Percentiles rank a stretch among this genome's conserved stretches.
These are phyloP conservation scores for Aspergillus biplanus DNA, from an alignment of 495 filamentous ascomycete species.

Conservation along the genomic window DNA sequence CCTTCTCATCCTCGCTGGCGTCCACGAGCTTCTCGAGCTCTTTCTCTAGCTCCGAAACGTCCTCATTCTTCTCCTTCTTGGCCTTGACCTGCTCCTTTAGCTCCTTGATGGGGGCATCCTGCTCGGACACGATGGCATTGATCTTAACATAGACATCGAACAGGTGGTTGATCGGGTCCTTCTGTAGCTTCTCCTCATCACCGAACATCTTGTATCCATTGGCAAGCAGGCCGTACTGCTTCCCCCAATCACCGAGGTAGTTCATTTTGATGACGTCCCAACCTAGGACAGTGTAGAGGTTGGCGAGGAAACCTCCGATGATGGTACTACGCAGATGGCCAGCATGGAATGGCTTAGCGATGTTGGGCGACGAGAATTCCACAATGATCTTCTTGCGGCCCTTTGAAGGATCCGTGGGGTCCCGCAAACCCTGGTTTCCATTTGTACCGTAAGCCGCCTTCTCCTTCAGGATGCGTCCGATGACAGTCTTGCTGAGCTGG, in stretches of 20 bases:
- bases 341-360: constrained; percentile 75
- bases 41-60: constrained; percentile 48
- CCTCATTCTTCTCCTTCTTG: constrained; percentile 54
- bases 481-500: constrained; percentile 61
- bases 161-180: constrained; percentile 70
- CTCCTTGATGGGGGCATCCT: constrained; percentile 60
- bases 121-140: constrained; percentile 54
- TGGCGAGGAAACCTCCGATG: constrained; percentile 72
- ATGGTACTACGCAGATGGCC: constrained; percentile 77
- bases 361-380: constrained; percentile 79
- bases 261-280: constrained; percentile 75
- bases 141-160: constrained; percentile 73
- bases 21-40: constrained; percentile 57
- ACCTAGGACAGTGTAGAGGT: constrained; percentile 69
- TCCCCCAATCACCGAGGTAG: constrained; percentile 79
- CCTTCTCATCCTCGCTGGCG: constrained; percentile 65
- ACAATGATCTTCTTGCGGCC: constrained; percentile 70
- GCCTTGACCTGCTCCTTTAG: constrained; percentile 57
- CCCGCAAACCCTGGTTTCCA: constrained; percentile 64
- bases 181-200: constrained; percentile 59
- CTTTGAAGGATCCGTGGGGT: constrained; percentile 69
- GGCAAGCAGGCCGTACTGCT: constrained; percentile 72
- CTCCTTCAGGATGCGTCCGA: constrained; percentile 64
- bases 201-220: constrained; percentile 69
- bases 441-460: constrained; percentile 70